Percentiles rank a stretch among this genome's conserved stretches.
These are phyloP conservation scores for Emmonsiellopsis sp. DNA, from an alignment of 2,329 filamentous ascomycete genomes.

Conservation along the genomic window DNA sequence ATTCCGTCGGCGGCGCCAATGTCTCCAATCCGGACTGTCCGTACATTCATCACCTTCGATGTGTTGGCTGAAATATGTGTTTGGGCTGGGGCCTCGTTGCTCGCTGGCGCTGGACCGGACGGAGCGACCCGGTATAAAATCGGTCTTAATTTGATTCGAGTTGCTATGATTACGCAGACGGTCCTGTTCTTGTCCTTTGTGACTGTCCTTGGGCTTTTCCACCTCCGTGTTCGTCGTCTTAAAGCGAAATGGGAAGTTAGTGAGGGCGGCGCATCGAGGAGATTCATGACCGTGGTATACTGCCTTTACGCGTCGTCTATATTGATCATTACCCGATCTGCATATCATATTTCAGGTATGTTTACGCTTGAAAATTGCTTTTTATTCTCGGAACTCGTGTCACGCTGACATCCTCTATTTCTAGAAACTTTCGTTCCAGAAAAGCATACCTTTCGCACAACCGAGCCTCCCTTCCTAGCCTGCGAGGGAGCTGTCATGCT, in stretches of 20 bases:
- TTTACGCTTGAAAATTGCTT: not conserved
- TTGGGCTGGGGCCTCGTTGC: constrained; percentile 4
- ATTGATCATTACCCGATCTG: constrained; percentile 6
- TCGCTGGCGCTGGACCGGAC: not conserved
- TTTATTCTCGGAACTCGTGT: not conserved
- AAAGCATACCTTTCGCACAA: constrained; percentile 4
- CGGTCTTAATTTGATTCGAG: constrained; percentile 6
- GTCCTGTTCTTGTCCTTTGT: constrained; percentile 5
- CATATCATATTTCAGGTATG: constrained; percentile 9
- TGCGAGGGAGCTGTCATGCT: constrained; percentile 6
- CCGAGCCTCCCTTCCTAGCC: constrained; percentile 5
- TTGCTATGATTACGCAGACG: constrained; percentile 5
- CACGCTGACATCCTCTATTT: not conserved
- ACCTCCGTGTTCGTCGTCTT: not conserved
- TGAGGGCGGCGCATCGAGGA: not conserved
- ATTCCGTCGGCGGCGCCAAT: constrained; percentile 6
- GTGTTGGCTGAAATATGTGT: constrained; percentile 7
- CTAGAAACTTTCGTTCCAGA: constrained; percentile 7
- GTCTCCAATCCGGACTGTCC: constrained; percentile 5
- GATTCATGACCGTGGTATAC: constrained; percentile 5
- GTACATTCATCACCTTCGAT: constrained; percentile 8
- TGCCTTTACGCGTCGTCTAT: constrained; percentile 7
- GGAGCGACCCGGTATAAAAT: not conserved
- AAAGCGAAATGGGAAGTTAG: not conserved
- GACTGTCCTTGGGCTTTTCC: constrained; percentile 1